Evolutionary conservation across 352 stramenopile species (phyloP), one percentile per base, ranked within the genome.

Genomic region (Pythium plurisporium): DNA sequence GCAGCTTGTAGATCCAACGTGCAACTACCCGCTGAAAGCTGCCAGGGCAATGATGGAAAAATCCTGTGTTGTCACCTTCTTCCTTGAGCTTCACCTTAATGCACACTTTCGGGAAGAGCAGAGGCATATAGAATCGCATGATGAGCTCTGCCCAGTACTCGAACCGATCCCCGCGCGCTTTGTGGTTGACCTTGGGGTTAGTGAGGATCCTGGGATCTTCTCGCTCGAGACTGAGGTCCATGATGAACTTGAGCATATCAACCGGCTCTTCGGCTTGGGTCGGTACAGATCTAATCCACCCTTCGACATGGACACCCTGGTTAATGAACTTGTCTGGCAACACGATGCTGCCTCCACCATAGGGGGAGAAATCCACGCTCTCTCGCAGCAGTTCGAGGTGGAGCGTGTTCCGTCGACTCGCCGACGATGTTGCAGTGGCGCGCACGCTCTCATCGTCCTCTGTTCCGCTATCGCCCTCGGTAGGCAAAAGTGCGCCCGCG

Each of bases 61-160:
- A 95, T 6, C 85, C 85, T 12, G 89, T 68, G 29, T 72, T 81
- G 45, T 95, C 82, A 9, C 63, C 65, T 52, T 92, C 84, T 20
- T 92, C 85, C 71, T 95, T 95, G 42, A 95, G 64, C 43, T 89
- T 90, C 9, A 86, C 73, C 53, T 93, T 91, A 17, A 93, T 61
- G 67, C 85, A 93, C 9, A 93, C 67, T 44, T 95, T 95, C 3
- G 86, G 86, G 57, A 91, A 95, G 47, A 95, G 54, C 34, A 95
- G 56, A 26, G 86, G 86, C 86, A 95, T 95, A 59, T 91, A 95
- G 47, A 89, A 95, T 33, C 83, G 82, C 86, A 95, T 95, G 51
- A 95, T 89, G 11, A 95, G 64, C 23, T 93, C 79, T 22, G 75
- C 72, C 86, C 86, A 95, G 58, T 92, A 95, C 37, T 89, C 71